phyloP scores from a whole-genome alignment of 768 basidiomycete genomes.

The Polyporus arcularius region DNA sequence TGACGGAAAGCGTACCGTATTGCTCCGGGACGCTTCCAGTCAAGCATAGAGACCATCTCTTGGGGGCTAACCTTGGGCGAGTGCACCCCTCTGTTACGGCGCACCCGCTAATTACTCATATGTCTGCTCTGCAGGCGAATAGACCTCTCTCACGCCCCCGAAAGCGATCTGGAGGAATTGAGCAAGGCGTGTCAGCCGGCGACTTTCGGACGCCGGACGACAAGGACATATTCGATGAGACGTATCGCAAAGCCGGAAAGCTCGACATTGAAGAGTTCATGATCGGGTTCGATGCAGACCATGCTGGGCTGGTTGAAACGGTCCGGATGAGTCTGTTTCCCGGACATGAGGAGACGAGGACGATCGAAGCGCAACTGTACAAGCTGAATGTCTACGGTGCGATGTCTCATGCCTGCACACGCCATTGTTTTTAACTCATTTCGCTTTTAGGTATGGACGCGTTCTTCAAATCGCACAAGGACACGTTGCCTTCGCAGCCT shows the following conservation, averaged over 20 bases:
- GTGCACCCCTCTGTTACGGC: background rate
- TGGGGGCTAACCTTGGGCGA: background rate
- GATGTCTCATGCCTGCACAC: background rate
- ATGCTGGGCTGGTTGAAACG: slow-evolving; percentile 4
- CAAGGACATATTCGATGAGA: slow-evolving; percentile 24
- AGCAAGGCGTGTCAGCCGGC: slow-evolving; percentile 24
- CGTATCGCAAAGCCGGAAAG: slow-evolving; percentile 30
- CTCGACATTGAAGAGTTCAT: slow-evolving; percentile 24
- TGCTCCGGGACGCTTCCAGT: background rate
- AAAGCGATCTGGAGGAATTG: slow-evolving; percentile 11
- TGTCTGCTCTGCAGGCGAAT: background rate
- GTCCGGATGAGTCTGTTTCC: slow-evolving; percentile 10
- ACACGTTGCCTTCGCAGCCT: slow-evolving; percentile 47
- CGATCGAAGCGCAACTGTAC: slow-evolving; percentile 40
- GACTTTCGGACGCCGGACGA: slow-evolving; percentile 20
- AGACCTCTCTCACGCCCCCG: background rate
- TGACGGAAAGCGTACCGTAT: background rate
- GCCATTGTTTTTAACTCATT: background rate
- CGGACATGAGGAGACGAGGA: background rate
- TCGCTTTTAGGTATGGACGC: slow-evolving; percentile 36
- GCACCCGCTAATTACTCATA: too few relatives aligned
- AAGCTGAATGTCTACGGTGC: slow-evolving; percentile 51
- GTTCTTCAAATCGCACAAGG: slow-evolving; percentile 54
- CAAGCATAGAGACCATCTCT: background rate
- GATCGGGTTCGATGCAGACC: slow-evolving; percentile 12